Percentiles rank a stretch among this genome's conserved stretches.
phyloP scores from a whole-genome alignment of 2,329 filamentous ascomycete genomes.

The Aureobasidium sp. region DNA sequence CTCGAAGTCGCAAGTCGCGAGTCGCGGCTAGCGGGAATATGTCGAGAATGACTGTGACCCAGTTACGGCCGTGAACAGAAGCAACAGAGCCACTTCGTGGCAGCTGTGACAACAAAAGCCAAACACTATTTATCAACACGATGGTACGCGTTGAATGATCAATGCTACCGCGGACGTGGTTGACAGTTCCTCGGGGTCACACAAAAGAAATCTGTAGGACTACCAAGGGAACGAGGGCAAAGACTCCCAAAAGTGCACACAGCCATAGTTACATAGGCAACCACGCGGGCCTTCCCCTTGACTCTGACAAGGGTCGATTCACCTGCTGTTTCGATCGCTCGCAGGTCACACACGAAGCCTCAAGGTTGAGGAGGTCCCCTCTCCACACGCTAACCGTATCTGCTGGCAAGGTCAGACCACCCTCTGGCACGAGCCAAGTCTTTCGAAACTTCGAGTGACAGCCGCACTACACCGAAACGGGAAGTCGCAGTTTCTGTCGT shows the following conservation, averaged over 20 bases:
- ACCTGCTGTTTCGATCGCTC: constrained; percentile 2
- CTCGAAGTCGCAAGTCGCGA: neutral
- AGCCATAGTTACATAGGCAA: constrained; percentile 3
- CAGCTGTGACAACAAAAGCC: neutral
- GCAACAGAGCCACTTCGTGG: neutral
- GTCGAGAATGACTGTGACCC: neutral
- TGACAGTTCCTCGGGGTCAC: neutral
- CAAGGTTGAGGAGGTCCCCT: neutral
- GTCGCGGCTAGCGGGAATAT: neutral
- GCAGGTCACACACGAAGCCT: neutral
- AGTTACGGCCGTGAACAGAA: neutral
- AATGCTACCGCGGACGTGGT: neutral
- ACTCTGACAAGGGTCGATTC: constrained; percentile 2
- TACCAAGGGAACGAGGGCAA: neutral
- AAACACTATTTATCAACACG: constrained; percentile 5
- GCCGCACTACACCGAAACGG: neutral
- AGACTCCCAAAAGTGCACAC: neutral
- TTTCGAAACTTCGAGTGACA: constrained; percentile 10
- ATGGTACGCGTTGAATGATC: constrained; percentile 15
- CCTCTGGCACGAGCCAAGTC: neutral
- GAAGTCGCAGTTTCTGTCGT: neutral
- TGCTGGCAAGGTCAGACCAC: neutral
- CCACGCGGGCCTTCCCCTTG: neutral
- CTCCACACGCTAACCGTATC: neutral
- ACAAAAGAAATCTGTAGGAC: neutral